Evolutionary conservation across 352 stramenopile genomes (phyloP), one percentile per base, ranked within the genome.

Genomic region (Phytophthora ramorum): DNA sequence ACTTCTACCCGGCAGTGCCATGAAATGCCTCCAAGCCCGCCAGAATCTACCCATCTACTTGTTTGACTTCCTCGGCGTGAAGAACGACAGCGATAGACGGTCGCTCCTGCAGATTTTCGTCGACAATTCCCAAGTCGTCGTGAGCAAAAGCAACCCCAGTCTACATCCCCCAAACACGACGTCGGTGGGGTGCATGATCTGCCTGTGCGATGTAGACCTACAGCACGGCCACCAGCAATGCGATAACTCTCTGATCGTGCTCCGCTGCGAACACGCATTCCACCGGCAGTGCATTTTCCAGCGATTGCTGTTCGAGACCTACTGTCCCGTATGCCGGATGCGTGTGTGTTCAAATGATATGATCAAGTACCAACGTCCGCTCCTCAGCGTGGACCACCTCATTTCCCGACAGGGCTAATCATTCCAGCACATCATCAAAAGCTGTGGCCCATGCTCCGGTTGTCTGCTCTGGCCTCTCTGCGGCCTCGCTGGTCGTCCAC

Each of bases 211-310:
- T 37, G 12, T 37, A 2, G 8, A 37, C 12, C 2, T 37, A 37
- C 8, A 37, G 8, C 32, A 37, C 8, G 32, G 32, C 2, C 32
- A 37, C 32, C 1, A 37, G 8, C 32, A 37, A 37, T 37, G 32
- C 32, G 32, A 37, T 4, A 37, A 37, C 32, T 37, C 32, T 14
- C 32, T 37, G 9, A 37, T 37, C 32, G 32, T 37, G 50, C 70
- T 90, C 24, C 79, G 73, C 17, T 91, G 79, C 60, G 66, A 71
- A 37, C 82, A 91, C 58, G 57, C 69, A 20, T 89, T 91, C 66
- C 82, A 89, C 69, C 78, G 82, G 12, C 70, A 82, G 35, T 91
- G 82, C 68, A 65, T 91, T 26, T 87, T 84, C 40, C 69, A 88
- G 75, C 89, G 79, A 78, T 71, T 91, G 13, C 40, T 81, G 24